phyloP scores from a whole-genome alignment of 2,329 filamentous ascomycete species.

The Bipolaris cookei region DNA sequence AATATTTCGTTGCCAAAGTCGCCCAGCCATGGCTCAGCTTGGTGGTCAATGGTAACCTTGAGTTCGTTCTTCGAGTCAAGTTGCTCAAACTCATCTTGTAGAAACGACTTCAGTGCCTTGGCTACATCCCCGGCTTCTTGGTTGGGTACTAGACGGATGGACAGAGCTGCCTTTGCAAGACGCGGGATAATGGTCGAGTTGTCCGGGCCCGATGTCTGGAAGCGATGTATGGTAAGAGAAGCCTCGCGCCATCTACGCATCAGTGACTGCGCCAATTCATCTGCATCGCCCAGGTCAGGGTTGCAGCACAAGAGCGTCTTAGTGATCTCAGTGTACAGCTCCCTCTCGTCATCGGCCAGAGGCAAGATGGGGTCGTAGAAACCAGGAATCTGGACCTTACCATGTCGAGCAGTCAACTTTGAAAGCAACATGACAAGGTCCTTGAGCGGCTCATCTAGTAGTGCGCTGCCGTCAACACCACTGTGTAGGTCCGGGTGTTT shows the following conservation, averaged over 20 bases:
- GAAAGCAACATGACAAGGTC: constrained; percentile 85
- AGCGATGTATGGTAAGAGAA: constrained; percentile 89
- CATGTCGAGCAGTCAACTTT: constrained; percentile 79
- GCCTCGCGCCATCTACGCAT: constrained; percentile 97
- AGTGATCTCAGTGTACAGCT: constrained; percentile 83
- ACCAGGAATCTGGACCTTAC: constrained; percentile 80
- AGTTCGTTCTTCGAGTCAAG: constrained; percentile 83
- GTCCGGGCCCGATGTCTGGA: constrained; percentile 86
- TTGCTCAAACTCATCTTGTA: constrained; percentile 72
- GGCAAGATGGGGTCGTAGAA: constrained; percentile 87
- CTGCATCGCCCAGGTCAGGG: constrained; percentile 66
- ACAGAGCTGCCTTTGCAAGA: constrained; percentile 85
- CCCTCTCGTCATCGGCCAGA: constrained; percentile 75
- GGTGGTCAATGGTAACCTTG: constrained; percentile 84
- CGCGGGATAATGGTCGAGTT: constrained; percentile 92
- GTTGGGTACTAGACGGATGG: constrained; percentile 89
- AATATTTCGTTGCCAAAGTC: constrained; percentile 92
- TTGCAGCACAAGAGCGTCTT: constrained; percentile 75
- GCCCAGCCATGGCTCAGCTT: constrained; percentile 94
- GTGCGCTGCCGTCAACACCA: constrained; percentile 91
- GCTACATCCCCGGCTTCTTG: constrained; percentile 85
- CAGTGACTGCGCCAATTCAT: constrained; percentile 79
- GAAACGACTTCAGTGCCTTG: constrained; percentile 68
- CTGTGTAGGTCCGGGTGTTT: constrained; percentile 89
- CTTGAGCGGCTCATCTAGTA: constrained; percentile 89